Conservation (phyloP, 2,329 filamentous ascomycete species). For the Arachnopeziza araneosa region DNA sequence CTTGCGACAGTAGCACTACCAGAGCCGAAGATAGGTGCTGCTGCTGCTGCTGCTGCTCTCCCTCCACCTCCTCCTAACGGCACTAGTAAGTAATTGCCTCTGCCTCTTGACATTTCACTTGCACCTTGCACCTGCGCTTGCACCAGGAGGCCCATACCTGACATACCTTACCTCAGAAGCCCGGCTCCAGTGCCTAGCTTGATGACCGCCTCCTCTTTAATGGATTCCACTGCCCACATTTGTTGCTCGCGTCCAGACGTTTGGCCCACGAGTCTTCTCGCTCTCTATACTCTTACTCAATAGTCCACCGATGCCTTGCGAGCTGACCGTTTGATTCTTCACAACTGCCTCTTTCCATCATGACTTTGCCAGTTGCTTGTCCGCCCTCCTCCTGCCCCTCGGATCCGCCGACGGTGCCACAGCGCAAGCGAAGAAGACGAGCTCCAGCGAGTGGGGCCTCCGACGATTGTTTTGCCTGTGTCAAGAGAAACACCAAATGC, state of each 20-base stretch:
- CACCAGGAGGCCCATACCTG: not conserved
- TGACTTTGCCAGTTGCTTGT: conserved; percentile 31
- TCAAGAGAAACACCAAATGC: conserved; percentile 77
- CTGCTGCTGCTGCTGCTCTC: no score
- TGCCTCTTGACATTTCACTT: not conserved
- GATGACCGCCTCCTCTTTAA: conserved; percentile 21
- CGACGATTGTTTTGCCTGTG: conserved; percentile 93
- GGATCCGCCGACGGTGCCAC: conserved; percentile 28
- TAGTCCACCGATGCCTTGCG: conserved; percentile 13
- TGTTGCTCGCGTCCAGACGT: conserved; percentile 14
- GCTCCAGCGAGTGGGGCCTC: conserved; percentile 82
- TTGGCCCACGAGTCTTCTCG: conserved; percentile 12
- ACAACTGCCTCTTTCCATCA: conserved; percentile 15
- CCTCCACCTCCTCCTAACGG: no score
- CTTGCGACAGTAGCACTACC: no score
- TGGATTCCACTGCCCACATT: conserved; percentile 20
- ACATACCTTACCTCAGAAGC: not conserved
- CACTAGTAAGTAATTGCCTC: no score
- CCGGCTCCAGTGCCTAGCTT: not conserved
- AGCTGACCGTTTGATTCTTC: conserved; percentile 9
- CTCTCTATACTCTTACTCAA: conserved; percentile 12
- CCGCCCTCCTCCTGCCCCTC: conserved; percentile 23
- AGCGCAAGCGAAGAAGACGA: conserved; percentile 70
- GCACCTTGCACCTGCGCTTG: not conserved
- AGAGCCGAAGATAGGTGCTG: no score